Evolutionary conservation across 1,139 yeast species (phyloP).

Genomic region (Lodderomyces metapsilosis): DNA sequence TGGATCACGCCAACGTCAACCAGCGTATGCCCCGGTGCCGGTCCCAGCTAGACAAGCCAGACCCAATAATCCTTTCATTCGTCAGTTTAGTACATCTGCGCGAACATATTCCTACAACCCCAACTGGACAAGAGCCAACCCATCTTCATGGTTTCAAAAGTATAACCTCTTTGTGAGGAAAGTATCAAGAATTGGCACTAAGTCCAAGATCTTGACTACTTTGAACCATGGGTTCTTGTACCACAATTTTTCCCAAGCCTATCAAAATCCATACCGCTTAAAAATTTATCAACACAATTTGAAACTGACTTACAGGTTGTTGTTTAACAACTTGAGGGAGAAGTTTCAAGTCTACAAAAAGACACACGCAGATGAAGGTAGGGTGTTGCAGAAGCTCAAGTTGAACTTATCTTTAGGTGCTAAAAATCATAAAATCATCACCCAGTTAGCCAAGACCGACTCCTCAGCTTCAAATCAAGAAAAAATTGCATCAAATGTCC

Average conservation of each 20-base stretch:
- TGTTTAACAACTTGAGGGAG: conserved; percentile 16
- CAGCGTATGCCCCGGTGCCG: conserved; percentile 8
- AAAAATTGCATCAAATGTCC: conserved; percentile 14
- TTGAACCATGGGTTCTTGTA: conserved; percentile 17
- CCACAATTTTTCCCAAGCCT: conserved; percentile 26
- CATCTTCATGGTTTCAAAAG: neutral
- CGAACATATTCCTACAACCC: conserved; percentile 5
- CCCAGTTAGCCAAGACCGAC: conserved; percentile 35
- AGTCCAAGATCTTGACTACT: conserved; percentile 10
- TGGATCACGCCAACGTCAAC: conserved; percentile 1
- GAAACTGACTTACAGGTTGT: conserved; percentile 20
- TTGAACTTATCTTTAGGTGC: conserved; percentile 33
- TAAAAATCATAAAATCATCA: conserved; percentile 35
- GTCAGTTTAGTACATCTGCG: conserved; percentile 6
- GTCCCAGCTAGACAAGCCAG: conserved; percentile 6
- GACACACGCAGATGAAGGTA: neutral
- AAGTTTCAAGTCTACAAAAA: conserved; percentile 11
- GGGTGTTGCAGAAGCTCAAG: conserved; percentile 5
- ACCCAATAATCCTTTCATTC: conserved; percentile 2
- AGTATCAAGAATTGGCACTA: conserved; percentile 1
- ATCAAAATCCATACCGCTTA: conserved; percentile 21
- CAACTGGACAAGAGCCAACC: conserved; percentile 8
- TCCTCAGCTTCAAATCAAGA: conserved; percentile 25
- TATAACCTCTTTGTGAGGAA: neutral
- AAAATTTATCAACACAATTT: conserved; percentile 22